Base-by-base conservation (phyloP, 2,329 filamentous ascomycete species). In the Didymella arachidicola region DNA sequence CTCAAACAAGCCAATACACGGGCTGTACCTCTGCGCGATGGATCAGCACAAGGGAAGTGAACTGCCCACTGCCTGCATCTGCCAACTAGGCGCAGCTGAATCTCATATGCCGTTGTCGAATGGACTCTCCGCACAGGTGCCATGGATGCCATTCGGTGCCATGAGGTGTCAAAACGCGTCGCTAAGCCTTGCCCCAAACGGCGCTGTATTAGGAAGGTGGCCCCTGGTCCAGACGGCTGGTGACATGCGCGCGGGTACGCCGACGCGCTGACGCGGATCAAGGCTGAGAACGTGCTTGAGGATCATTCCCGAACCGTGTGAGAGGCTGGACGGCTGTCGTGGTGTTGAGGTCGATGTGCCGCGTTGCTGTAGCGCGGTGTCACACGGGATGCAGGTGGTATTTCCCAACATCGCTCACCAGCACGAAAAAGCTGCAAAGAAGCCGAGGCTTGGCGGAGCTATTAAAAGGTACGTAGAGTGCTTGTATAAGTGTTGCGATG, bases 171-270 rank as follows among this genome's bases (percentile, higher is more conserved):
- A 50, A 47, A 46, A 50, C 8, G 41, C 22, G 19, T 60, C 52
- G 47, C 51, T 59, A 52, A 51, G 45, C 57, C 56, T 44, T 59
- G 45, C 26, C 2, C n/a, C 25, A 4, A 27, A 54, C 39, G 45
- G 16, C 12, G 29, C 46, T 43, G 29, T 32, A 44, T 60, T 60
- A 55, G 52, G 52, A 29, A 60, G 42, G 57, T 48, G 39, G 52
- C 47, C 57, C 56, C 47, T 50, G 50, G 36, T 36, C 27, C 47
- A 29, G 45, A 11, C 49, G 16, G 16, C 26, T 19, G 16, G 41
- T 45, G 32, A 53, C n/a, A 41, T 44, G 26, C 4, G 3, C 34
- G 43, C 44, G 48, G 50, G 14, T 44, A 49, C 39, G 22, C 55
- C 49, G 44, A 32, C 25, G 36, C 27, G 50, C 44, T 53, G 32